A percentile compares a stretch with the other conserved stretches of the same genome.
Conservation (phyloP, 768 basidiomycete genomes). For the Paxillus involutus region DNA sequence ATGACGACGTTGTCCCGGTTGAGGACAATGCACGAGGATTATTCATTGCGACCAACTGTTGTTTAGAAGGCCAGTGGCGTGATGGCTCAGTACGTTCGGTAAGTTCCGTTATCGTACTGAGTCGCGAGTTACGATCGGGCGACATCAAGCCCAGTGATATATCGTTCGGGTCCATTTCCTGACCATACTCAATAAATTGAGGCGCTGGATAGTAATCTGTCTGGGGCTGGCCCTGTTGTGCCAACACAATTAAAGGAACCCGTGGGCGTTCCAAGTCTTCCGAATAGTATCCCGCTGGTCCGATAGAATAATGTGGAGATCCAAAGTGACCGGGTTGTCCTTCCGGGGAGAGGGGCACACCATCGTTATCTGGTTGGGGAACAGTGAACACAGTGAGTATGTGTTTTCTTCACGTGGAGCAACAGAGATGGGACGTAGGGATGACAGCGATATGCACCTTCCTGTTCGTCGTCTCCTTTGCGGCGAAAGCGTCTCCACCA, state of each 20-base stretch:
- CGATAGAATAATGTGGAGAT: slow-evolving; percentile 13
- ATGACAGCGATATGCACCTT: slow-evolving; percentile 54
- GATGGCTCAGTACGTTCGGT: slow-evolving; percentile 66
- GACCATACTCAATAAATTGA: slow-evolving; percentile 20
- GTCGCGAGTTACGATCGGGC: slow-evolving; percentile 32
- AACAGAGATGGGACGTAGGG: slow-evolving; percentile 29
- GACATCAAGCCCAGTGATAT: slow-evolving; percentile 35
- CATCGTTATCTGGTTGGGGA: slow-evolving; percentile 18
- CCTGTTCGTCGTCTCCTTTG: slow-evolving; percentile 40
- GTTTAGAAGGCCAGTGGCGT: slow-evolving; percentile 44
- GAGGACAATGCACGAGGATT: slow-evolving; percentile 39
- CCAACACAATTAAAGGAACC: slow-evolving; percentile 59
- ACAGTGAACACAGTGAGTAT: slow-evolving; percentile 21
- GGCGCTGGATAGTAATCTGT: slow-evolving; percentile 26
- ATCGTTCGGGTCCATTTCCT: slow-evolving; percentile 25
- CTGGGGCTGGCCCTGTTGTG: slow-evolving; percentile 51
- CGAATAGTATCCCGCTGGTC: slow-evolving; percentile 19
- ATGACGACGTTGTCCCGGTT: slow-evolving; percentile 49
- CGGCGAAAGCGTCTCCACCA: slow-evolving; percentile 37
- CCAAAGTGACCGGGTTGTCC: slow-evolving; percentile 5
- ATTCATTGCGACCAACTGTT: slow-evolving; percentile 38
- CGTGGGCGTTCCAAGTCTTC: slow-evolving; percentile 42
- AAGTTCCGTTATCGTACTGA: slow-evolving; percentile 68
- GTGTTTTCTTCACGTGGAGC: slow-evolving; percentile 10
- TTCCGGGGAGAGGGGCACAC: slow-evolving; percentile 17